Conservation (phyloP, 257 asterid genomes). For the Craterostigma plantagineum region DNA sequence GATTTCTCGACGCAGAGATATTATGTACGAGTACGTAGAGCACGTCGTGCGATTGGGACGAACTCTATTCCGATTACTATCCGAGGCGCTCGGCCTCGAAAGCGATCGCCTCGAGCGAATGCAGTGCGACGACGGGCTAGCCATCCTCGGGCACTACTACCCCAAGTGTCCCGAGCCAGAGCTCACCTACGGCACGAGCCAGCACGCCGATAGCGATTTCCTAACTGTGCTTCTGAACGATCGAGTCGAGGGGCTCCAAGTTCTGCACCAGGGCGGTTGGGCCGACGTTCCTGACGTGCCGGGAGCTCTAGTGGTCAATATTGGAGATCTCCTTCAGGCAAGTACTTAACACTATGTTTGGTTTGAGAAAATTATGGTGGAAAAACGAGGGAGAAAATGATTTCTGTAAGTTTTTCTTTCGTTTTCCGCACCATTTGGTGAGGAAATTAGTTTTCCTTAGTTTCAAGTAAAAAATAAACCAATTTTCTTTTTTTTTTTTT, state of each 20-base stretch:
- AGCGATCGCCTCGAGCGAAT: conserved; percentile 9
- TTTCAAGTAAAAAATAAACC: too few relatives aligned
- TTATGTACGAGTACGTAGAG: conserved; percentile 14
- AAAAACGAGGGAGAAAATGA: too few relatives aligned
- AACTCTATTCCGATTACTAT: conserved; percentile 12
- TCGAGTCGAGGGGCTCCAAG: conserved; percentile 26
- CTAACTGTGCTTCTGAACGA: conserved; percentile 27
- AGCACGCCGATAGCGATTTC: conserved; percentile 24
- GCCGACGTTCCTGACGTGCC: conserved; percentile 21
- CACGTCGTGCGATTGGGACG: conserved; percentile 13
- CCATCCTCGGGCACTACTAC: conserved; percentile 14
- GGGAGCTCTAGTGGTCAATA: conserved; percentile 18
- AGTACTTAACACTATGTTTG: not conserved
- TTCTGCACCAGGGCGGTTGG: conserved; percentile 24
- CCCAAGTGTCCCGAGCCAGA: conserved; percentile 41
- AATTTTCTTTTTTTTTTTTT: too few relatives aligned
- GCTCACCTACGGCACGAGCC: conserved; percentile 16
- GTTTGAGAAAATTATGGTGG: not conserved
- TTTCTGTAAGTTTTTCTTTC: too few relatives aligned
- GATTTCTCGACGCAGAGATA: conserved; percentile 7
- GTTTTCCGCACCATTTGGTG: too few relatives aligned
- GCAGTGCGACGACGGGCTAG: conserved; percentile 16
- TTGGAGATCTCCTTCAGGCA: conserved; percentile 36
- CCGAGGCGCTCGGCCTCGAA: conserved; percentile 22
- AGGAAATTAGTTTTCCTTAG: too few relatives aligned